phyloP scores from a whole-genome alignment of 768 basidiomycete genomes.

The Mycena alexandri region DNA sequence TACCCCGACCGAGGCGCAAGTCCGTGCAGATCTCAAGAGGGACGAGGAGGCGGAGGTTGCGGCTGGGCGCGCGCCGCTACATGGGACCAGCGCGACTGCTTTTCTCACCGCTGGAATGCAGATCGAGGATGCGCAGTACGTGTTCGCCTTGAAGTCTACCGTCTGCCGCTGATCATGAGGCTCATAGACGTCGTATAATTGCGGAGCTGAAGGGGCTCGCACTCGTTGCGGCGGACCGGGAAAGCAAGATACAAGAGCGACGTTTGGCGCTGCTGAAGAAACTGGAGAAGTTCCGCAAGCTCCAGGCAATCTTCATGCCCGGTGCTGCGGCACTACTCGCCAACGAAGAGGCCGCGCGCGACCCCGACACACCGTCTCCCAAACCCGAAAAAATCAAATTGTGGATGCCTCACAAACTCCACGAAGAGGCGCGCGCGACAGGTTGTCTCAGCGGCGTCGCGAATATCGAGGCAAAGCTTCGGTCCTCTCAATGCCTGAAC shows the following conservation, averaged over 20 bases:
- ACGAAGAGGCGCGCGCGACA: not conserved
- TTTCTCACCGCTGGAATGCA: conserved; percentile 24
- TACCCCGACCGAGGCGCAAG: conserved; percentile 18
- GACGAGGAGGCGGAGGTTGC: conserved; percentile 1
- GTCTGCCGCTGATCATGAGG: not conserved
- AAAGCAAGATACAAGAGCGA: conserved; percentile 8
- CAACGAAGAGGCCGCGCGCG: not conserved
- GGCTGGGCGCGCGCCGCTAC: not conserved
- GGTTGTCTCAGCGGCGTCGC: not conserved
- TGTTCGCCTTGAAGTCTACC: not conserved
- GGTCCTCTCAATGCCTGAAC: not conserved
- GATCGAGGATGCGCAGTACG: conserved; percentile 28
- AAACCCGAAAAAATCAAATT: not conserved
- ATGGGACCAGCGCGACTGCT: conserved; percentile 15
- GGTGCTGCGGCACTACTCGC: not conserved
- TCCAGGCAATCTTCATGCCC: conserved; percentile 10
- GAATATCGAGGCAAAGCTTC: not conserved
- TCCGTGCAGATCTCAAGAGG: conserved; percentile 11
- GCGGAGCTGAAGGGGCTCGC: not conserved
- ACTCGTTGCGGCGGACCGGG: conserved; percentile 6
- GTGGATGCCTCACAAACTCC: conserved; percentile 7
- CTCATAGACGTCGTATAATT: not conserved
- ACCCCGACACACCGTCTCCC: not conserved
- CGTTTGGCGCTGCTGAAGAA: conserved; percentile 2
- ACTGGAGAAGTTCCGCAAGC: not conserved